phyloP scores from a whole-genome alignment of 2,329 filamentous ascomycete species.

The Colletotrichum musicola region DNA sequence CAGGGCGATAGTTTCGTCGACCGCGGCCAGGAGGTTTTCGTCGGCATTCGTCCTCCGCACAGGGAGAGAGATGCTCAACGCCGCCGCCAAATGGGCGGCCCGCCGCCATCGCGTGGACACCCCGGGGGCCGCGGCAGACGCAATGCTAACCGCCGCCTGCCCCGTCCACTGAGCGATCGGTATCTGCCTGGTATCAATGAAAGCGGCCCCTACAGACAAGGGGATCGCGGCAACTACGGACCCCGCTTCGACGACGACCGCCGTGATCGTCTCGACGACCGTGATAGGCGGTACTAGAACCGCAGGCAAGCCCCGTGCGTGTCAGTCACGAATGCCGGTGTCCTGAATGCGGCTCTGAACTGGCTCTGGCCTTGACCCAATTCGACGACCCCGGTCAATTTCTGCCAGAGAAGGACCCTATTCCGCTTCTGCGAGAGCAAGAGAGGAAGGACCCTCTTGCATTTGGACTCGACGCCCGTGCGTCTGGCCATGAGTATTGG shows the following conservation, averaged over 20 bases:
- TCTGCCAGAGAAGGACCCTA: too few species aligned
- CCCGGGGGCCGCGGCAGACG: conserved; percentile 14
- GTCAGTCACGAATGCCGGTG: too few species aligned
- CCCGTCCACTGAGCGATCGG: conserved; percentile 48
- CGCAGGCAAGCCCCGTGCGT: neutral
- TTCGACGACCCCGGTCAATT: too few species aligned
- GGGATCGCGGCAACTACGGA: conserved; percentile 41
- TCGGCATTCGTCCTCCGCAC: conserved; percentile 72
- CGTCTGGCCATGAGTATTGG: too few species aligned
- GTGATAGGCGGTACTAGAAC: neutral
- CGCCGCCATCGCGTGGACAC: conserved; percentile 38
- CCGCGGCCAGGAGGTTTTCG: conserved; percentile 77
- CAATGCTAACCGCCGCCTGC: conserved; percentile 26
- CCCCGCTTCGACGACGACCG: conserved; percentile 42
- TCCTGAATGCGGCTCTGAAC: too few species aligned
- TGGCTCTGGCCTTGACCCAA: too few species aligned
- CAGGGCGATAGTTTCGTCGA: conserved; percentile 76
- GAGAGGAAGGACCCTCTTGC: too few species aligned
- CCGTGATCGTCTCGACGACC: neutral
- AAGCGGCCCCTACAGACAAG: conserved; percentile 39
- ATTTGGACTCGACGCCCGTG: too few species aligned
- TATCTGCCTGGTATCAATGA: conserved; percentile 48
- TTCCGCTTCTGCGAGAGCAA: too few species aligned
- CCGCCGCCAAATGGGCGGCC: conserved; percentile 44
- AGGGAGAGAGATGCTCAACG: conserved; percentile 64